Evolutionary conservation across 23 red algal genomes (phyloP), one percentile per base, ranked within the genome.

Genomic region (Agarophyton chilense): DNA sequence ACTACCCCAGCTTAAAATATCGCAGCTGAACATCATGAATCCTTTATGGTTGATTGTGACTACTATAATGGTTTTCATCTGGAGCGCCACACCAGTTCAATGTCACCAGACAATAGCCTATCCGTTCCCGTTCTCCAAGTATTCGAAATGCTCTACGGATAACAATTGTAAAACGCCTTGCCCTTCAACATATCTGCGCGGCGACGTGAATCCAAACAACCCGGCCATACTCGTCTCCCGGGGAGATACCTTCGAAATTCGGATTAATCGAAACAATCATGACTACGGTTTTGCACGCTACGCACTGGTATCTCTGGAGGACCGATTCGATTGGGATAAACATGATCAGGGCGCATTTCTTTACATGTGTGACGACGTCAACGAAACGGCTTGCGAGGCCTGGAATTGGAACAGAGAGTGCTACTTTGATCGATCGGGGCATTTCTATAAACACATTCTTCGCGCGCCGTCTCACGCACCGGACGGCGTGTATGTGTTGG

Each of bases 401-500:
- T 43, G 40, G 40, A 74, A 74, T 49, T 43, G 22, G 68, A 43
- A 49, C 47, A 38, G 68, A 47, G 68, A 74, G 1, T 83, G 79
- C 55, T 64, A 83, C 13, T 64, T 68, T 33, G 60, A 67, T 49
- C 60, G 56, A 16, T 67, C 58, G 11, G 79, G 60, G 17, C 64
- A 66, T 33, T 52, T 66, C n/a, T 64, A 62, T 13, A 11, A 38
- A 33, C 58, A 67, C 18, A 49, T 64, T 33, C n/a, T 83, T 49
- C 38, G 43, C 29, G 68, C 68, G n/a, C 87, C 87, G 14, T 39
- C 75, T 36, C 35, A 61, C 4, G 49, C 63, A 29, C 74, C 87
- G 4, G 87, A 91, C 28, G 87, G 87, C 13, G 57, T 70, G 24
- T 91, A 91, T 91, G 87, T 91, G 7, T 52, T 91, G 9, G 87